Evolutionary conservation across 441 rosid genomes (phyloP), one percentile per base, ranked within the genome.

Genomic region (Breynia disticha): DNA sequence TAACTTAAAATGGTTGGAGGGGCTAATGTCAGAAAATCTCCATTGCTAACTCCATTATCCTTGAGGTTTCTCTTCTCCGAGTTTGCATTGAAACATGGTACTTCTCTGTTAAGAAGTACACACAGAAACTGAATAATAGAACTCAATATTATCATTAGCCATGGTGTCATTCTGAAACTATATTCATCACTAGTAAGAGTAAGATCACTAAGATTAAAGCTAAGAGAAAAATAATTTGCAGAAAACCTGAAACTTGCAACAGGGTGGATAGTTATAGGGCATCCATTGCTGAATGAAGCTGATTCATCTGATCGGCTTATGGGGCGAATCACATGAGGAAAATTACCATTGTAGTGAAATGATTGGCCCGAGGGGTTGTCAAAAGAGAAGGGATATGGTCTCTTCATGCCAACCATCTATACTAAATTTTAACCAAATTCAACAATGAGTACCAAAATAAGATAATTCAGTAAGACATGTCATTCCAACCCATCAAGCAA

Each of bases 381-480:
- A 16, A 55, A 52, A 48, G 69, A 49, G 70, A 76, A 80, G 13
- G 82, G 86, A 51, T 59, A 65, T 41, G 76, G 17, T 59, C 90
- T 80, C 72, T 80, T 83, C 77, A 56, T 21, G 54, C 86, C 72
- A 62, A 68, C 72, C 63, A 64, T 70, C 83, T 82, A 50, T 42
- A 63, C 56, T 49, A 44, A 50, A 70, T 52, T 56, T 44, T 9
- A 45, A 62, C 12, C 61, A 72, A 58, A 61, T 57, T 14, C 46
- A 60, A 19, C 43, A 24, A 48, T 46, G n/a, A 61, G 43, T 1
- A 48, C 20, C n/a, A 41, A 16, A 20, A 21, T 2, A 20, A 13
- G 1, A 16, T 15, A 4, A 41, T 41, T 41, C n/a, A 11, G 9
- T 41, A 1, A 41, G 9, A 41, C 44, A 41, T 37, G 41, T 37